Percentiles rank a stretch among this genome's conserved stretches.
Evolutionary conservation across 1,139 yeast genomes (phyloP).

Genomic region (Candida pseudoviswanathii): DNA sequence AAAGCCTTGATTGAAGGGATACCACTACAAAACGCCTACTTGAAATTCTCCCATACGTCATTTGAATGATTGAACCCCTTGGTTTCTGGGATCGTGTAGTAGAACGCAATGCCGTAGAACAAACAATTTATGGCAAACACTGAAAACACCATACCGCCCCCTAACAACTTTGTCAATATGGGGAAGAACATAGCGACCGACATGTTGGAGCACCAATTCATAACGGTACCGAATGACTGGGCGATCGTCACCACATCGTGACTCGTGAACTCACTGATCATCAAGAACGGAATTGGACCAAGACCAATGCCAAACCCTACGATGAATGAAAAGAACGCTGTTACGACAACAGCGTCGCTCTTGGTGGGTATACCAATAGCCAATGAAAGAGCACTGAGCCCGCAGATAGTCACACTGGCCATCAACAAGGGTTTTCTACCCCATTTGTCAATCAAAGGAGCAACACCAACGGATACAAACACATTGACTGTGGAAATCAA

Average conservation of each 20-base stretch:
- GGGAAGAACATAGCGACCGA: constrained; percentile 80
- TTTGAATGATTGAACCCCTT: constrained; percentile 26
- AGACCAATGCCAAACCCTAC: constrained; percentile 81
- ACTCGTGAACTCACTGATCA: constrained; percentile 81
- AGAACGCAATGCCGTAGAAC: constrained; percentile 23
- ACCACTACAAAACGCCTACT: not conserved
- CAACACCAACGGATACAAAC: constrained; percentile 26
- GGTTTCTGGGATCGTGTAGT: constrained; percentile 37
- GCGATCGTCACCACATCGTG: constrained; percentile 74
- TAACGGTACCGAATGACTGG: constrained; percentile 82
- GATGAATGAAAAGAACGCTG: constrained; percentile 71
- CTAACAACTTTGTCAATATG: constrained; percentile 25
- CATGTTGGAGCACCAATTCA: constrained; percentile 87
- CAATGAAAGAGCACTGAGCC: constrained; percentile 57
- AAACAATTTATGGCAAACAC: constrained; percentile 28
- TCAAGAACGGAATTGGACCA: constrained; percentile 88
- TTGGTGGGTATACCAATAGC: constrained; percentile 58
- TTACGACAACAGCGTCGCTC: constrained; percentile 39
- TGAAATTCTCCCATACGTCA: constrained; percentile 30
- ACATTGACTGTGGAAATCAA: constrained; percentile 35
- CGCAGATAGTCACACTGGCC: constrained; percentile 64
- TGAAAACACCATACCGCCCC: constrained; percentile 33
- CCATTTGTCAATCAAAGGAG: constrained; percentile 44
- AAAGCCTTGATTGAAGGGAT: too few species aligned
- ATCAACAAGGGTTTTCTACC: constrained; percentile 76